Evolutionary conservation across 1,284 basidiomycete species (phyloP), one percentile per base, ranked within the genome.

Genomic region (Malassezia yamatoensis): DNA sequence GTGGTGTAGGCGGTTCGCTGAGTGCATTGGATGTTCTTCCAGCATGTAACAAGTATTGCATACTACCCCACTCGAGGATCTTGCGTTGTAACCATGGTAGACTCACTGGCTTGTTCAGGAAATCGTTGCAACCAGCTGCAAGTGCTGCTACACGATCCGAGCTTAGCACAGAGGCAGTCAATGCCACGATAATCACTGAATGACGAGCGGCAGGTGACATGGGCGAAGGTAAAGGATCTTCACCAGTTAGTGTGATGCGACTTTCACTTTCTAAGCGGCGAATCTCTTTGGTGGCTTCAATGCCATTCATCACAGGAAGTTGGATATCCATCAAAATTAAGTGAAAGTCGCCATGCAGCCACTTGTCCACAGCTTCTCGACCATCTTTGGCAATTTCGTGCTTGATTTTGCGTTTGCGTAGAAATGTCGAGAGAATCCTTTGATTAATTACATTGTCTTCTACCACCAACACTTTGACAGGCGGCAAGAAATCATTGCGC

Each of bases 281-380:
- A 56, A 99, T 99, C 75, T 93, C 88, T 68, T 90, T 91, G 0
- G 94, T 98, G 2, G 94, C 94, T 71, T 88, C 83, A 48, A 98
- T 96, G 24, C 94, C 94, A 75, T 94, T 88, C 87, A 96, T 96
- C 64, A 96, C 86, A 6, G 94, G 94, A 81, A 99, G 88, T 78
- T 96, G 93, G 59, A 99, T 96, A 77, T 99, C 94, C 94, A 99
- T 99, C 89, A 99, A 77, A 59, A 99, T 96, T 51, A 98, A 79
- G 79, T 99, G 93, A 76, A 96, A 99, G 41, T 82, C 84, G 10
- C 94, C 94, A 9, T 83, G 86, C 61, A 82, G 82, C 91, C 94
- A 99, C 76, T 96, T 96, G 63, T 90, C 82, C 9, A 99, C 88
- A 0, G 94, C 94, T 77, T 98, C 91, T 60, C 85, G 82, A 36